phyloP scores from a whole-genome alignment of 1,284 basidiomycete species.

The Malassezia vespertilionis region DNA sequence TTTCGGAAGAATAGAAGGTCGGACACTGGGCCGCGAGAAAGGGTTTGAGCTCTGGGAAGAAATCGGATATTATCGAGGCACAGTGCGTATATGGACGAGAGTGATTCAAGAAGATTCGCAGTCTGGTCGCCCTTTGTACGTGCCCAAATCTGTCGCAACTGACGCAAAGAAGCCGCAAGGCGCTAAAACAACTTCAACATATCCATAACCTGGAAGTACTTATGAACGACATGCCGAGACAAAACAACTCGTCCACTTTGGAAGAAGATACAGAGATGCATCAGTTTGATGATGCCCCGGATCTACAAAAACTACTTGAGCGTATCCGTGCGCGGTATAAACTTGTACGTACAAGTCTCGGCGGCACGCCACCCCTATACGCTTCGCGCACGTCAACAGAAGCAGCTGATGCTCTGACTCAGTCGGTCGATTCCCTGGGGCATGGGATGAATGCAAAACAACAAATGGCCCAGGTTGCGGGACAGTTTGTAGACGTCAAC shows the following conservation, averaged over 20 bases:
- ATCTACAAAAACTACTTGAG: constrained; percentile 65
- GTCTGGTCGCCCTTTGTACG: not conserved
- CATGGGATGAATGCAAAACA: no score
- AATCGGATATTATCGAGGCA: constrained; percentile 80
- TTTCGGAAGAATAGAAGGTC: constrained; percentile 81
- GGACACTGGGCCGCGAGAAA: constrained; percentile 78
- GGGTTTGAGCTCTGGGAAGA: constrained; percentile 96
- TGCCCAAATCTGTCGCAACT: not conserved
- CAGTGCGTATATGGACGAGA: constrained; percentile 59
- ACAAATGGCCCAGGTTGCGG: constrained; percentile 2
- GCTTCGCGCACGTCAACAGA: no score
- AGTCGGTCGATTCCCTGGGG: no score
- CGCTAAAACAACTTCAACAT: constrained; percentile 55
- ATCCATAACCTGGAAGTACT: constrained; percentile 57
- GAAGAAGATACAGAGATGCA: constrained; percentile 2
- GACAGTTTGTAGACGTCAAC: constrained; percentile 9
- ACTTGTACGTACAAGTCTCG: constrained; percentile 70
- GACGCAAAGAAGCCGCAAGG: constrained; percentile 19
- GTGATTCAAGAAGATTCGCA: constrained; percentile 1
- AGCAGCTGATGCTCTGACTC: no score
- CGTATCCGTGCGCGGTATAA: constrained; percentile 81
- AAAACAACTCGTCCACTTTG: constrained; percentile 46
- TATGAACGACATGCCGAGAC: constrained; percentile 62
- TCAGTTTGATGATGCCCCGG: constrained; percentile 30
- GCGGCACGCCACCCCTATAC: no score